Evolutionary conservation across 2,329 filamentous ascomycete genomes (phyloP).

Genomic region (Fusarium brachygibbosum): DNA sequence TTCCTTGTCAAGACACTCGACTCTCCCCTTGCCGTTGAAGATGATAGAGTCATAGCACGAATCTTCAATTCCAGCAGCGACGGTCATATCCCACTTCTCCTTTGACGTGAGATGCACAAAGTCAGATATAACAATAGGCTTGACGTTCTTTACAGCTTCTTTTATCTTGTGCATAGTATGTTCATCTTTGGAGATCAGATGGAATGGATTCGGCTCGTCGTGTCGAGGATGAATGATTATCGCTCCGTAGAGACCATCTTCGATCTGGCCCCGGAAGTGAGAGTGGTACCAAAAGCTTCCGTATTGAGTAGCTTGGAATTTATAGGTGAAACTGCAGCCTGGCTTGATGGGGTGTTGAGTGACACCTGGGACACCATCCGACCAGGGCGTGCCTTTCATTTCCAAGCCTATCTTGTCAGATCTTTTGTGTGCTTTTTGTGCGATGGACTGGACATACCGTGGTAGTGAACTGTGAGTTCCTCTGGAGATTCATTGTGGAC

Average conservation of each 20-base stretch:
- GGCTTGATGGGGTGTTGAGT: conserved; percentile 66
- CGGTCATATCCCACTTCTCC: conserved; percentile 60
- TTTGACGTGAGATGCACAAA: conserved; percentile 67
- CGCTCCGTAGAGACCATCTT: conserved; percentile 71
- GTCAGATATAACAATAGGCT: conserved; percentile 68
- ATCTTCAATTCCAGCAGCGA: conserved; percentile 61
- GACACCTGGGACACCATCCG: conserved; percentile 71
- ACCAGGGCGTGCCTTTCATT: conserved; percentile 68
- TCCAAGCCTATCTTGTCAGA: conserved; percentile 58
- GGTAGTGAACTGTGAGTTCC: conserved; percentile 64
- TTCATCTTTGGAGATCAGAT: conserved; percentile 59
- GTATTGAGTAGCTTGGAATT: conserved; percentile 67
- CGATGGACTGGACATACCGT: conserved; percentile 53
- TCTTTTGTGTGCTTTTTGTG: too few relatives aligned
- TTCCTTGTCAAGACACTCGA: conserved; percentile 63
- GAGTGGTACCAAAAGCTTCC: conserved; percentile 74
- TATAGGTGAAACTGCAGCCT: conserved; percentile 63
- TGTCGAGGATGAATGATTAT: conserved; percentile 63
- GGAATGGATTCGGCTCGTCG: conserved; percentile 60
- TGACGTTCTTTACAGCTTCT: conserved; percentile 61
- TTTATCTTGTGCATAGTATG: conserved; percentile 59
- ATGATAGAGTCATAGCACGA: conserved; percentile 72
- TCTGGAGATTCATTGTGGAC: conserved; percentile 63
- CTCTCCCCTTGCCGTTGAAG: conserved; percentile 72
- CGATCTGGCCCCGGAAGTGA: conserved; percentile 67